These are phyloP conservation scores for Ogataea populi-albae DNA, from an alignment of 805 yeast genomes.

Conservation along the genomic window DNA sequence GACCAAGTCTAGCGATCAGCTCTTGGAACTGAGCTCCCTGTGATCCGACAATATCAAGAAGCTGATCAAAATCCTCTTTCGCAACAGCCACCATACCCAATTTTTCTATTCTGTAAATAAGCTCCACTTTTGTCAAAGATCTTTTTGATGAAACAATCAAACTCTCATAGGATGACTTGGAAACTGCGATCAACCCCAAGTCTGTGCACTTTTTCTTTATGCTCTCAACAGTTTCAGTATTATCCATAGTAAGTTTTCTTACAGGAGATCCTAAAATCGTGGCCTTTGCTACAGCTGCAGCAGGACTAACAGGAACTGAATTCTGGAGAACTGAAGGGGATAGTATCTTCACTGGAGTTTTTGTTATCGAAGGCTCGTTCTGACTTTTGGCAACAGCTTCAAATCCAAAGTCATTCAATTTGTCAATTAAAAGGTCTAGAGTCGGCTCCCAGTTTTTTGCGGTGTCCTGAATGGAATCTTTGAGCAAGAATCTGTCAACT, in stretches of 20 bases:
- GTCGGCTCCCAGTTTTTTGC: slow-evolving; percentile 24
- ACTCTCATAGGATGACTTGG: slow-evolving; percentile 27
- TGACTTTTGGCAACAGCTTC: slow-evolving; percentile 22
- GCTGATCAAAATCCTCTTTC: slow-evolving; percentile 19
- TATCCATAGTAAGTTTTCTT: slow-evolving; percentile 12
- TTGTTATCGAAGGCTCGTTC: slow-evolving; percentile 17
- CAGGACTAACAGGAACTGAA: slow-evolving; percentile 3
- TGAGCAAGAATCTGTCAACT: slow-evolving; percentile 24
- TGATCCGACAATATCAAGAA: slow-evolving; percentile 17
- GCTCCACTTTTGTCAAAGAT: slow-evolving; percentile 25
- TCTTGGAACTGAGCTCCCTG: slow-evolving; percentile 20
- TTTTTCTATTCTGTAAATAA: slow-evolving; percentile 26
- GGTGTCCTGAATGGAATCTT: slow-evolving; percentile 29
- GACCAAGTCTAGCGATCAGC: slow-evolving; percentile 8
- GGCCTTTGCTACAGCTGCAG: slow-evolving; percentile 4
- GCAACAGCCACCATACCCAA: slow-evolving; percentile 23
- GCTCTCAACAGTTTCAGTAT: slow-evolving; percentile 23
- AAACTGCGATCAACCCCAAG: slow-evolving; percentile 25
- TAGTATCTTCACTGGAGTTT: too few relatives aligned
- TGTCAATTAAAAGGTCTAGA: slow-evolving; percentile 24
- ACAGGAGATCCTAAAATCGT: slow-evolving; percentile 14
- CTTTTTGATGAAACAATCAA: slow-evolving; percentile 28
- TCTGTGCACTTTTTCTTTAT: slow-evolving; percentile 25
- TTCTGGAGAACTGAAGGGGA: too few relatives aligned
- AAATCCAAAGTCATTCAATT: slow-evolving; percentile 25